phyloP scores from a whole-genome alignment of 2,329 filamentous ascomycete genomes.

The Elsinoe fawcettii region DNA sequence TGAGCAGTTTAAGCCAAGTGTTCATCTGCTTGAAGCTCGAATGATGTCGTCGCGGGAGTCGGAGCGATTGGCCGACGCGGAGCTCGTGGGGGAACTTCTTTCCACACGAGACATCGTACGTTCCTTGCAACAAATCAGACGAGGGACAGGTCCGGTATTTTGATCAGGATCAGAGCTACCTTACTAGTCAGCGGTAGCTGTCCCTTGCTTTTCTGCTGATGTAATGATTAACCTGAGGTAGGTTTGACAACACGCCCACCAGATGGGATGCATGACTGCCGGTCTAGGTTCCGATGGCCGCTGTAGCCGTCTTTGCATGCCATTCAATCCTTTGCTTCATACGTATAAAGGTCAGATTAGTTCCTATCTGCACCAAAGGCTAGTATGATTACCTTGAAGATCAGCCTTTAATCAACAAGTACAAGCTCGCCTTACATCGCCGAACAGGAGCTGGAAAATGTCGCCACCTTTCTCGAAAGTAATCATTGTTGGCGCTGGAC shows the following conservation, averaged over 20 bases:
- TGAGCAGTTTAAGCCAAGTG: not conserved
- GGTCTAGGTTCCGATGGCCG: not conserved
- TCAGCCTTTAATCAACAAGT: too few relatives aligned
- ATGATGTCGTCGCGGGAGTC: not conserved
- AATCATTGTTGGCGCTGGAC: slow-evolving; percentile 34
- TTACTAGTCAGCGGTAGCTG: too few relatives aligned
- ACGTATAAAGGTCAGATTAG: too few relatives aligned
- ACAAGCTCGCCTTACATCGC: not conserved
- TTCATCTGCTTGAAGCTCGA: not conserved
- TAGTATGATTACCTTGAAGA: too few relatives aligned
- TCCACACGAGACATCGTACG: too few relatives aligned
- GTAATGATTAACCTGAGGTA: not conserved
- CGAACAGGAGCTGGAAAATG: too few relatives aligned
- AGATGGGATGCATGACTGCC: not conserved
- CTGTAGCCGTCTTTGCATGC: not conserved
- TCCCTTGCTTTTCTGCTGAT: too few relatives aligned
- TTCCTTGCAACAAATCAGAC: too few relatives aligned
- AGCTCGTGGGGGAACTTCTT: not conserved
- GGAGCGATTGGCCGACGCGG: not conserved
- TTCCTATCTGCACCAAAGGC: too few relatives aligned
- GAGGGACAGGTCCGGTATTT: too few relatives aligned
- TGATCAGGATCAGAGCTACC: too few relatives aligned
- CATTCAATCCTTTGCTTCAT: not conserved
- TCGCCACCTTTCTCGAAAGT: slow-evolving; percentile 18
- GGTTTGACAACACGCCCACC: not conserved